Conservation (phyloP, 306 rosid genomes). For the Cicer yamashitae region DNA sequence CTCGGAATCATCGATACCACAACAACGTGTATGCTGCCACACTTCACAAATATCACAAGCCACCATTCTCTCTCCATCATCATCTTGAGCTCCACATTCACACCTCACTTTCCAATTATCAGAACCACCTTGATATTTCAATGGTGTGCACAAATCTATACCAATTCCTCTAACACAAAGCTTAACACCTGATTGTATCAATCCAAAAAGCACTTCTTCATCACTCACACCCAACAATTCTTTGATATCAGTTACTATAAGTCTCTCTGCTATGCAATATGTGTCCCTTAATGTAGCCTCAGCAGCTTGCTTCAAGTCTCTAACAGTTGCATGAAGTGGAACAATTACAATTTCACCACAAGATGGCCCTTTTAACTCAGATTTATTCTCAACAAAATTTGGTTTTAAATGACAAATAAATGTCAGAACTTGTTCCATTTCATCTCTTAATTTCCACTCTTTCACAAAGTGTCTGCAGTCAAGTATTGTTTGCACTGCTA, state of each 20-base stretch:
- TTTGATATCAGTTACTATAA: constrained; percentile 63
- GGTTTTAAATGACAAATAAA: constrained; percentile 64
- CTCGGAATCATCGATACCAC: constrained; percentile 72
- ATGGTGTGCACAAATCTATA: constrained; percentile 52
- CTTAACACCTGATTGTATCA: constrained; percentile 67
- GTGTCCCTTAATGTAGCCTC: constrained; percentile 81
- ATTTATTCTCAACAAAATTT: constrained; percentile 48
- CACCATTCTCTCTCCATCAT: constrained; percentile 94
- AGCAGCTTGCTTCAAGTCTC: constrained; percentile 73
- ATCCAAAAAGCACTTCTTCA: constrained; percentile 68
- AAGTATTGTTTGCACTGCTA: constrained; percentile 68
- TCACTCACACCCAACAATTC: constrained; percentile 60
- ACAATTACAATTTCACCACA: constrained; percentile 72
- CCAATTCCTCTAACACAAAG: constrained; percentile 64
- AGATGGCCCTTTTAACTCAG: constrained; percentile 48
- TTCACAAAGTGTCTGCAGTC: constrained; percentile 81
- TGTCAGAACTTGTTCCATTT: constrained; percentile 66
- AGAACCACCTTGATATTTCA: constrained; percentile 72
- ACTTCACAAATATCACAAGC: constrained; percentile 87
- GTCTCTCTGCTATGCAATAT: constrained; percentile 65
- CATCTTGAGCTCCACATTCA: constrained; percentile 85
- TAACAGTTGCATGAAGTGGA: constrained; percentile 76
- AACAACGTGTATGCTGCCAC: constrained; percentile 87
- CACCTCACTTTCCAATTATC: constrained; percentile 82
- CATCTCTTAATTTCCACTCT: constrained; percentile 69